Conservation (phyloP, 768 basidiomycete genomes). For the Boletus speciosus region DNA sequence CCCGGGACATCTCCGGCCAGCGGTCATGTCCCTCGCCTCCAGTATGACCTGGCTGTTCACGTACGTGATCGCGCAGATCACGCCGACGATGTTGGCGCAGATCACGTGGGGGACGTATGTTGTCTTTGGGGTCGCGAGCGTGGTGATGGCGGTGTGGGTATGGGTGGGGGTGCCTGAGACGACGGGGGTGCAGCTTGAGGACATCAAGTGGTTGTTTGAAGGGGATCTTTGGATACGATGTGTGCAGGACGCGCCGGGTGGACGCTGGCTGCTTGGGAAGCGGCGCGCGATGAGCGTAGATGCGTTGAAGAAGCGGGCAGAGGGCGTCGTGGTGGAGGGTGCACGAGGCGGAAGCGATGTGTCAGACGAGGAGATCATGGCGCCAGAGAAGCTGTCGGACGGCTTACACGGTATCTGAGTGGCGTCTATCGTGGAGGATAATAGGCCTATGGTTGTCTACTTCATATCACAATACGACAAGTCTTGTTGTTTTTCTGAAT, state of each 20-base stretch:
- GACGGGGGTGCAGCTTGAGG: slow-evolving; percentile 37
- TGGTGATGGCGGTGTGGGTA: slow-evolving; percentile 32
- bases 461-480: no score
- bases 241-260: slow-evolving; percentile 34
- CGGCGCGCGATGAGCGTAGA: slow-evolving; percentile 25
- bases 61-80: slow-evolving; percentile 37
- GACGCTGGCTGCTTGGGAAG: slow-evolving; percentile 23
- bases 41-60: slow-evolving; percentile 36
- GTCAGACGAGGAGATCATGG: slow-evolving; percentile 1
- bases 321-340: background rate
- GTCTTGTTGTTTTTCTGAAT: background rate
- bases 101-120: slow-evolving; percentile 32
- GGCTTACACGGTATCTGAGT: slow-evolving; percentile 6
- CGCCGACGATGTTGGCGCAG: slow-evolving; percentile 33
- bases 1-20: slow-evolving; percentile 35
- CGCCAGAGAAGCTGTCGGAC: background rate
- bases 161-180: slow-evolving; percentile 41
- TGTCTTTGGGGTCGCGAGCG: slow-evolving; percentile 30
- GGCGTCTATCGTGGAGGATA: background rate
- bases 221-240: slow-evolving; percentile 25
- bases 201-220: slow-evolving; percentile 36
- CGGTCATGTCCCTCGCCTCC: slow-evolving; percentile 31
- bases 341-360: background rate
- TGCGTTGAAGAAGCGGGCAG: slow-evolving; percentile 18
- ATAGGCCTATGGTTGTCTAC: background rate